Conservation (phyloP, 768 basidiomycete species). For the Pleurotus salmoneostramineus region DNA sequence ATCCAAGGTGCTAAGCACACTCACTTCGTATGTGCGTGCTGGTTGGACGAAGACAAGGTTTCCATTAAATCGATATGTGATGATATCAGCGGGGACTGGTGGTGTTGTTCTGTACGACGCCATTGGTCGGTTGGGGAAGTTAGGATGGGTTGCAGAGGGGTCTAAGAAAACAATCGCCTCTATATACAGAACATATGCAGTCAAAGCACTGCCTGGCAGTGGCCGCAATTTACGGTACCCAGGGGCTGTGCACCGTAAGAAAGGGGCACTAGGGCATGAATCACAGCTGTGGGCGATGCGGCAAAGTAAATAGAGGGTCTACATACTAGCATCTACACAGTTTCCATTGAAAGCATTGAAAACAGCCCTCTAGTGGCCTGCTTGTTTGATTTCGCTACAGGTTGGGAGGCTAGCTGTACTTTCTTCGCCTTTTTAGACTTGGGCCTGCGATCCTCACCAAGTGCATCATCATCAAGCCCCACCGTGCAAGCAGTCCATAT, state of each 20-base stretch:
- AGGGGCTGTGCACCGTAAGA: no score
- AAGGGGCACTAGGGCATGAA: no score
- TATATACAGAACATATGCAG: no score
- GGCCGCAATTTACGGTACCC: no score
- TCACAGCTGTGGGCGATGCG: no score
- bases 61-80: constrained; percentile 43
- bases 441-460: constrained; percentile 42
- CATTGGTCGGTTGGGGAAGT: constrained; percentile 1
- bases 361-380: constrained; percentile 25
- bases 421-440: constrained; percentile 33
- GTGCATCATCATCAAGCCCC: constrained; percentile 44
- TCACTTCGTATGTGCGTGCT: constrained; percentile 37
- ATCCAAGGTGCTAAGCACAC: no score
- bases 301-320: no score
- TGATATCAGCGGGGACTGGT: constrained; percentile 33
- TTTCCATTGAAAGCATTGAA: no score
- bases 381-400: constrained; percentile 12
- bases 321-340: no score
- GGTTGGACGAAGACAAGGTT: constrained; percentile 50
- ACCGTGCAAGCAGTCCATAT: constrained; percentile 45
- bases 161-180: neutral
- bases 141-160: neutral
- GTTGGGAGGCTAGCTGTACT: constrained; percentile 11
- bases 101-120: constrained; percentile 15
- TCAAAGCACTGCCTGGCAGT: no score